Conservation (phyloP, 257 asterid genomes). For the Handroanthus guayacan region DNA sequence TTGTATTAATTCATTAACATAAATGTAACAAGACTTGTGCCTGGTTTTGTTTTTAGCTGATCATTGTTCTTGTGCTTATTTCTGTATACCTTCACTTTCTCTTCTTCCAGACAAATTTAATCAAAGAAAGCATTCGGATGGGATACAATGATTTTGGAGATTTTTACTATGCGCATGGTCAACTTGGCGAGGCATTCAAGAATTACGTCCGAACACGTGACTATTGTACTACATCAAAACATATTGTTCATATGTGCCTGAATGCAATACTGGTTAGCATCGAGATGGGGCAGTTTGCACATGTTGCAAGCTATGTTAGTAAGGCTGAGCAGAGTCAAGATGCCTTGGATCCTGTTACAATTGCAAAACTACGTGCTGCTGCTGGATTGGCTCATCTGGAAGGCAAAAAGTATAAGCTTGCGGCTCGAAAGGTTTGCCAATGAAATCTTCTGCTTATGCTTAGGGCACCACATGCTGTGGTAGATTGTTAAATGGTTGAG, state of each 20-base stretch:
- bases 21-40: neutral
- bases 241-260: slow-evolving; percentile 71
- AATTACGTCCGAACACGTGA: slow-evolving; percentile 78
- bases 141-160: slow-evolving; percentile 87
- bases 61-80: neutral
- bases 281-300: slow-evolving; percentile 78
- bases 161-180: slow-evolving; percentile 73
- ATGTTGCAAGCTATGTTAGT: slow-evolving; percentile 69
- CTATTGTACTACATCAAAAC: slow-evolving; percentile 73
- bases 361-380: slow-evolving; percentile 66
- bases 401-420: slow-evolving; percentile 69
- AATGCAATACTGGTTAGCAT: slow-evolving; percentile 75
- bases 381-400: slow-evolving; percentile 74
- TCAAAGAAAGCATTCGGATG: slow-evolving; percentile 82
- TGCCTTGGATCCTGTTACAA: slow-evolving; percentile 54
- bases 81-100: neutral
- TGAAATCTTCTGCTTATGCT: neutral
- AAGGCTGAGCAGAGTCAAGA: slow-evolving; percentile 74
- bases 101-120: slow-evolving; percentile 67
- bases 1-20: neutral
- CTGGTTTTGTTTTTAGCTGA: neutral
- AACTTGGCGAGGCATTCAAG: slow-evolving; percentile 72
- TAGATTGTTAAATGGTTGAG: slow-evolving; percentile 4
- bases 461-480: neutral
- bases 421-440: slow-evolving; percentile 72